Evolutionary conservation across 768 basidiomycete genomes (phyloP), one percentile per base, ranked within the genome.

Genomic region (Leccinellum rugosiceps): DNA sequence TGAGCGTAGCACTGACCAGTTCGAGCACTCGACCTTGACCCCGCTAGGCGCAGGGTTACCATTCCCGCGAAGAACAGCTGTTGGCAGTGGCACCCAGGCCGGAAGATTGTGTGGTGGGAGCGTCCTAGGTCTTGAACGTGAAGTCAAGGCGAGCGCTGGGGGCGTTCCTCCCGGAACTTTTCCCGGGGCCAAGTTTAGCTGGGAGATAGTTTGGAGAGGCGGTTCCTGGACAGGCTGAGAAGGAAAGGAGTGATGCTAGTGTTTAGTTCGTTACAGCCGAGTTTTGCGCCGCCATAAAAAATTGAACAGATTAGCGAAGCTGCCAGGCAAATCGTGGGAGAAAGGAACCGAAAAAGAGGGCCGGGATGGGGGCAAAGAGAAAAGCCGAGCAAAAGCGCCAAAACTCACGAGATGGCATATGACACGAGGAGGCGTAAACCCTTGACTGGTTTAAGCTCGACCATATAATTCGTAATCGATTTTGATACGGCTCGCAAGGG

Each of bases 1-100:
- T 93, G 61, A 92, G 90, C 0, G 90, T 93, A 7, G 91, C 91
- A 19, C 91, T 91, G 65, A n/a, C n/a, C 91, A 92, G 71, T 92
- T 93, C 9, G 87, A 87, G 66, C 92, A 93, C 63, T 92, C 92
- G 7, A 89, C 88, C 75, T 92, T 93, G 57, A 80, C 79, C 31
- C 82, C 82, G 21, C 78, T 80, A 4, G 80, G 81, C 0, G 80
- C 80, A 25, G 79, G 74, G 64, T 75, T 69, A 56, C 58, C 35
- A 49, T 62, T 69, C 10, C 60, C 60, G 6, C 65, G 65, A 47
- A 75, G 72, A 13, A 79, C 72, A 3, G 78, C 73, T 83, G 25
- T 85, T 85, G 21, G 84, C 81, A 2, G 85, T 88, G 26, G 87
- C 87, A 61, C 84, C 77, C 30, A 85, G 84, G 6, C 83, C 85